A percentile compares a stretch with the other conserved stretches of the same genome.
Conservation (phyloP, 371 early-diverging fungal species). For the Rhizopus arrhizus region DNA sequence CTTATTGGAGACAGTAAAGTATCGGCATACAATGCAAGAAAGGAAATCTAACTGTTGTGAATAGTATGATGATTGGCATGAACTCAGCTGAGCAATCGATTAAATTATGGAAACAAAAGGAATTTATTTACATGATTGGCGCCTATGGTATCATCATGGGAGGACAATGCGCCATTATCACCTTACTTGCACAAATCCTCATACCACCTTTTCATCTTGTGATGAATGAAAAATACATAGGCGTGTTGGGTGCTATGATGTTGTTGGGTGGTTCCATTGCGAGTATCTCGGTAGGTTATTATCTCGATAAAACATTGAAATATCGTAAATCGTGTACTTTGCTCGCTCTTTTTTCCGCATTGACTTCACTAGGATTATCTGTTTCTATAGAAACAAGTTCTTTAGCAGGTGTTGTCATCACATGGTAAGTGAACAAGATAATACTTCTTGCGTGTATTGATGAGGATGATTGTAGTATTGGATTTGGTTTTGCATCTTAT, state of each 20-base stretch:
- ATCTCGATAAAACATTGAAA: slow-evolving; percentile 45
- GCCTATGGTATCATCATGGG: slow-evolving; percentile 53
- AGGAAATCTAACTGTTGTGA: background rate
- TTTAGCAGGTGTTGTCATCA: slow-evolving; percentile 34
- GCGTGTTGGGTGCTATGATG: slow-evolving; percentile 46
- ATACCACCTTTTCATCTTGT: slow-evolving; percentile 40
- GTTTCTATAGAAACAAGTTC: slow-evolving; percentile 28
- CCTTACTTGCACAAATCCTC: slow-evolving; percentile 52
- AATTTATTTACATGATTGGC: slow-evolving; percentile 37
- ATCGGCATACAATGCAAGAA: background rate
- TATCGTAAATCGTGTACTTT: slow-evolving; percentile 38
- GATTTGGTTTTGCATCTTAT: slow-evolving; percentile 51
- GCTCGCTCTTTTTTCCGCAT: slow-evolving; percentile 28
- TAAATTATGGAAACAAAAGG: slow-evolving; percentile 26
- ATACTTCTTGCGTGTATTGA: background rate
- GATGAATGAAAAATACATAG: slow-evolving; percentile 43
- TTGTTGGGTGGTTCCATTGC: slow-evolving; percentile 47
- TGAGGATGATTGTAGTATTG: slow-evolving; percentile 26
- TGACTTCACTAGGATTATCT: slow-evolving; percentile 35
- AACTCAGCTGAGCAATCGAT: slow-evolving; percentile 29
- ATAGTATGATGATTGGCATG: slow-evolving; percentile 19
- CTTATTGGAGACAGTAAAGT: slow-evolving; percentile 28
- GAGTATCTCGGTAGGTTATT: slow-evolving; percentile 44
- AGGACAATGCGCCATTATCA: slow-evolving; percentile 54
- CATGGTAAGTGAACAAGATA: slow-evolving; percentile 30